Base-by-base conservation (phyloP, 2,329 filamentous ascomycete species). In the Phialophora macrospora region DNA sequence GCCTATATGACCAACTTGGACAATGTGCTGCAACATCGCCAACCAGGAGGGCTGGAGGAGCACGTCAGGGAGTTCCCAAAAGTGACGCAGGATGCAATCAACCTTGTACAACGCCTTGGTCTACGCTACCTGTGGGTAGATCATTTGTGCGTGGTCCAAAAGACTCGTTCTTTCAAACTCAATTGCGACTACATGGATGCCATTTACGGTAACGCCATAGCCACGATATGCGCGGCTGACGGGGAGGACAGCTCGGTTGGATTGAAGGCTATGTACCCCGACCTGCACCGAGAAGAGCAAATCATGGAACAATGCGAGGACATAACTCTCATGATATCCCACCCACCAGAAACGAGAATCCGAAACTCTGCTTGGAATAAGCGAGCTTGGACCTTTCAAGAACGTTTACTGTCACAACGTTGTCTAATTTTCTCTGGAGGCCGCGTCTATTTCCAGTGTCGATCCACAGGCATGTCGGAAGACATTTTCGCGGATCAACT, bases 151-250 rank as follows among this genome's bases (percentile, higher is more conserved):
- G 73, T 72, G 20, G 57, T 73, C 28, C 70, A 73, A 54, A 64
- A 63, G 48, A 60, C 60, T 17, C 57, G 67, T 12, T 72, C 70
- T 0, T 77, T 74, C 74, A 66, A 70, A 11, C 69, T 74, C 12
- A 76, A 77, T 56, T 68, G 74, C 1, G 44, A 63, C 4, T 63
- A 67, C 38, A 78, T 78, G 76, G 67, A 77, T 58, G 38, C 70
- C 1, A 72, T 78, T 12, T 78, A 78, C 58, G 73, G 74, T 2
- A 72, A 75, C 58, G 73, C 76, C 1, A 54, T 65, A n/a, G 64
- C 76, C 30, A 78, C 75, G 8, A 76, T 78, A n/a, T 75, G 73
- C 67, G 76, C 75, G 9, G 76, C 76, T 1, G 73, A 75, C 62
- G 75, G 73, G 26, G 52, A 63, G 32, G 60, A 66, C 55, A 60